Percentiles rank a stretch among this genome's conserved stretches.
Evolutionary conservation across 2,329 filamentous ascomycete species (phyloP).

Genomic region (Nigrospora oryzae): DNA sequence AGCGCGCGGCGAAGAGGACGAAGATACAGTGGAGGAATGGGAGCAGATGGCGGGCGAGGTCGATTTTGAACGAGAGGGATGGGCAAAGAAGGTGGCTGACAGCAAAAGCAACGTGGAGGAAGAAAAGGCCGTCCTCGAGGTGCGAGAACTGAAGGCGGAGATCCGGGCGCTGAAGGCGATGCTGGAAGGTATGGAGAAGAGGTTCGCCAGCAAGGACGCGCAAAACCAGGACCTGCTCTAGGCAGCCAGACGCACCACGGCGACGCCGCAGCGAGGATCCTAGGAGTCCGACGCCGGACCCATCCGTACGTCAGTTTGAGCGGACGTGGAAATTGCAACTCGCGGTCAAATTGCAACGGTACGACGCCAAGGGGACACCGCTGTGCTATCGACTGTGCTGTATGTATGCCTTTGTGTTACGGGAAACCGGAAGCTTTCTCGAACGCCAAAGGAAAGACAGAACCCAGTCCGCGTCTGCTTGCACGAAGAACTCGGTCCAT

Average conservation of each 20-base stretch:
- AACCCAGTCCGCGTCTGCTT: no score
- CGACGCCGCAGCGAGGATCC: no score
- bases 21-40: constrained; percentile 87
- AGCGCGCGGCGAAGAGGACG: constrained; percentile 74
- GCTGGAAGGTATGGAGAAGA: constrained; percentile 10
- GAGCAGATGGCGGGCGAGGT: constrained; percentile 67
- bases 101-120: constrained; percentile 75
- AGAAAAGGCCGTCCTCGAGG: constrained; percentile 67
- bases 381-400: no score
- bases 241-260: not conserved
- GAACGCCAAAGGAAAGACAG: no score
- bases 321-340: no score
- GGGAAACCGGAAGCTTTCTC: no score
- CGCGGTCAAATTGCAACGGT: no score
- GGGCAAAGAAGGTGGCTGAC: constrained; percentile 70
- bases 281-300: no score
- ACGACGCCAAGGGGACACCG: no score
- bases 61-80: constrained; percentile 77
- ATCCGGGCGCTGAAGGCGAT: constrained; percentile 47
- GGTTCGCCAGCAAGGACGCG: constrained; percentile 6
- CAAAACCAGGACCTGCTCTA: not conserved
- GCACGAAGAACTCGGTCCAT: no score
- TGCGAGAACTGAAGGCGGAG: constrained; percentile 49
- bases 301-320: no score
- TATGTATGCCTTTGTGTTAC: no score